A percentile compares a stretch with the other conserved stretches of the same genome.
These are phyloP conservation scores for Penicillium frequentans DNA, from an alignment of 2,329 filamentous ascomycete genomes.

Conservation along the genomic window DNA sequence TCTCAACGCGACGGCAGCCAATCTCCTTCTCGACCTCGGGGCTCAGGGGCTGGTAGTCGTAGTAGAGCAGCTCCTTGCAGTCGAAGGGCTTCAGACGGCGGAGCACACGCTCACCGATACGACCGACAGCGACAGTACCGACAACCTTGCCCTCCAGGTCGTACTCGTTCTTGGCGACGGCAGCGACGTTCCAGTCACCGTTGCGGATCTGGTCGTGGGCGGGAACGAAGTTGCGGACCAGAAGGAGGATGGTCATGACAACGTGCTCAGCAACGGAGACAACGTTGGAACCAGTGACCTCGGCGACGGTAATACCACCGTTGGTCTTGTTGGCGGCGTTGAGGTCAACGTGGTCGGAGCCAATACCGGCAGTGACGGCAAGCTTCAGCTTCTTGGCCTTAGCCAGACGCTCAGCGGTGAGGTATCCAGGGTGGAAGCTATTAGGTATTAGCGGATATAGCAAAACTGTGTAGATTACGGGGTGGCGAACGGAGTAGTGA, in stretches of 20 bases:
- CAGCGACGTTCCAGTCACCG: constrained; percentile 95
- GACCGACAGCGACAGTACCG: constrained; percentile 93
- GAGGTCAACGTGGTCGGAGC: constrained; percentile 96
- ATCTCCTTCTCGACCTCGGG: constrained; percentile 91
- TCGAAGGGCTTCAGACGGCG: constrained; percentile 95
- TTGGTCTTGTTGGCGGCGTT: constrained; percentile 98
- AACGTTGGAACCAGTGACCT: constrained; percentile 97
- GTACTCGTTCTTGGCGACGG: constrained; percentile 96
- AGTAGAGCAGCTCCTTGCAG: constrained; percentile 99
- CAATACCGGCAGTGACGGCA: constrained; percentile 94
- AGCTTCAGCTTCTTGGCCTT: constrained; percentile 99
- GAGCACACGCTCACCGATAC: constrained; percentile 97
- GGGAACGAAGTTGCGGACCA: constrained; percentile 98
- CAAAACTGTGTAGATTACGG: neutral
- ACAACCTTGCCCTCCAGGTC: constrained; percentile 97
- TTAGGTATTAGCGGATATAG: constrained; percentile 4
- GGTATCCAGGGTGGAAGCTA: constrained; percentile 97
- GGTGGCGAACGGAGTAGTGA: constrained; percentile 83
- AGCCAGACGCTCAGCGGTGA: constrained; percentile 91
- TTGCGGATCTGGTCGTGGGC: constrained; percentile 88
- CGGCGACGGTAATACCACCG: constrained; percentile 92
- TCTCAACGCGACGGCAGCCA: constrained; percentile 84
- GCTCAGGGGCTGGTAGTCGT: constrained; percentile 93
- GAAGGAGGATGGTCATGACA: constrained; percentile 94
- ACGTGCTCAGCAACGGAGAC: constrained; percentile 99